These are phyloP conservation scores for Narthecium ossifragum DNA, from an alignment of 106 monocot genomes.

Conservation along the genomic window DNA sequence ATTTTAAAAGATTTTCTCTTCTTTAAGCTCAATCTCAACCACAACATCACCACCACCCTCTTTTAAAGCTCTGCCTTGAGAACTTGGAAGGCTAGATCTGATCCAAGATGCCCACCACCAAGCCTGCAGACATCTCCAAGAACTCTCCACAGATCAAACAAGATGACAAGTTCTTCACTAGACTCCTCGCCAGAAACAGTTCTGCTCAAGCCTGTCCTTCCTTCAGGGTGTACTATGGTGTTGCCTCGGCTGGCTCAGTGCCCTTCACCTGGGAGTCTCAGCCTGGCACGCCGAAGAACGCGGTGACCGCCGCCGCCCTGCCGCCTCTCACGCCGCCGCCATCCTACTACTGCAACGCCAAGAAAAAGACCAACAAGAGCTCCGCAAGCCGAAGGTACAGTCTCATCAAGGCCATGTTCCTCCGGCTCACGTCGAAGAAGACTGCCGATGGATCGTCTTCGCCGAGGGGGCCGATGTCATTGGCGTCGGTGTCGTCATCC, in stretches of 20 bases:
- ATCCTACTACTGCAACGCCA: slow-evolving; percentile 24
- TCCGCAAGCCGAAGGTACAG: background rate
- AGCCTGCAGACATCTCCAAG: background rate
- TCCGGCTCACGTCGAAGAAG: background rate
- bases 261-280: slow-evolving; percentile 76
- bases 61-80: too few relatives aligned
- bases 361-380: slow-evolving; percentile 6
- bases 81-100: too few relatives aligned
- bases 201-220: slow-evolving; percentile 20
- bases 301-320: slow-evolving; percentile 6
- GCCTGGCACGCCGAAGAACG: slow-evolving; percentile 60
- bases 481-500: background rate
- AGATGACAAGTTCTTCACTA: slow-evolving; percentile 30
- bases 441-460: background rate
- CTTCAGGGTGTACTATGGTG: slow-evolving; percentile 55
- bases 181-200: slow-evolving; percentile 31
- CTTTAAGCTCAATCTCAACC: too few relatives aligned
- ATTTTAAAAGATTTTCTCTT: too few relatives aligned
- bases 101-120: background rate
- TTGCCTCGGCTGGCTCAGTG: slow-evolving; percentile 31
- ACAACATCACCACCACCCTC: too few relatives aligned
- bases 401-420: slow-evolving; percentile 11
- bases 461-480: background rate
- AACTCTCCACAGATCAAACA: slow-evolving; percentile 2
- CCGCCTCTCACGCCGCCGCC: slow-evolving; percentile 71